Conservation (phyloP, 208 protist genomes). For the Histomonas meleagridis region DNA sequence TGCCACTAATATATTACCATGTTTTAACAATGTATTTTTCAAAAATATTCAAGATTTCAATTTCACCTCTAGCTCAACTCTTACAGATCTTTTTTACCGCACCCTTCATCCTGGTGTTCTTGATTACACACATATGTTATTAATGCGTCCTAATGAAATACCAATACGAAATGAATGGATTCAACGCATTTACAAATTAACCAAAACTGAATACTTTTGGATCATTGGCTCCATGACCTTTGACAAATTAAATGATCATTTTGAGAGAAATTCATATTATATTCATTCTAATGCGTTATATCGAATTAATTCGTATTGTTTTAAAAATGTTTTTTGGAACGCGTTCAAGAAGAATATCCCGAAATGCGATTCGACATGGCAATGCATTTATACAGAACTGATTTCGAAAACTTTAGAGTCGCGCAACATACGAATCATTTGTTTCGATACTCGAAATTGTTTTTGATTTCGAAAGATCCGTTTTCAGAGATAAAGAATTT, state of each 20-base stretch:
- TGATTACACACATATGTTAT: background rate
- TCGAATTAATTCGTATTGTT: background rate
- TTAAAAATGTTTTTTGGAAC: background rate
- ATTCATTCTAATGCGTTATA: background rate
- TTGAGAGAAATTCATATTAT: background rate
- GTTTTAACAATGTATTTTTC: background rate
- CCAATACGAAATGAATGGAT: background rate
- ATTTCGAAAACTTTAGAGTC: background rate
- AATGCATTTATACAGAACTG: background rate
- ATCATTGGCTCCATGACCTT: background rate
- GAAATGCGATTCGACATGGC: background rate
- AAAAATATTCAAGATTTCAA: background rate
- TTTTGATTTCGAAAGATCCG: no score
- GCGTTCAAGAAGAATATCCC: background rate
- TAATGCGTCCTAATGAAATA: background rate
- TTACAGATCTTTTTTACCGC: background rate
- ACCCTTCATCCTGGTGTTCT: background rate
- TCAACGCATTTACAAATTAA: background rate
- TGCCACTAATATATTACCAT: no score
- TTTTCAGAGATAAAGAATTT: no score
- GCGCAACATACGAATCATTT: background rate
- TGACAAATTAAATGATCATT: background rate
- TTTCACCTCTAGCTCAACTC: background rate
- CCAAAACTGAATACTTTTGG: background rate
- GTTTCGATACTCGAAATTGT: background rate